These are phyloP conservation scores for Ceratocystis colombiana DNA, from an alignment of 2,329 filamentous ascomycete genomes.

Conservation along the genomic window DNA sequence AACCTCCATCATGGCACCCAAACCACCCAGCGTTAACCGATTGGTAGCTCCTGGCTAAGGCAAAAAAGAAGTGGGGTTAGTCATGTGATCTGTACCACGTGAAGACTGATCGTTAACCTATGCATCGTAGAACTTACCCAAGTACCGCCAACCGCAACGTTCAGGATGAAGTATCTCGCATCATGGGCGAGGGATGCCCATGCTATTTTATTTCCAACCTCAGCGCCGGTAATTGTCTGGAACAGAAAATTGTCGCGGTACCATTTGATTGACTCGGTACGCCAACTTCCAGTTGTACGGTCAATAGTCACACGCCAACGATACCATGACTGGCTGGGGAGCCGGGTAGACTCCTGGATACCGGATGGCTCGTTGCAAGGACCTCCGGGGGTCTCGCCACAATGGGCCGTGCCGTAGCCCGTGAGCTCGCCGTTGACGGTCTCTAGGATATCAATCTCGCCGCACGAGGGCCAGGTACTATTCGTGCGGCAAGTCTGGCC, in stretches of 20 bases:
- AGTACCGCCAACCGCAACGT: conserved; percentile 46
- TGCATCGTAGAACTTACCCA: conserved; percentile 36
- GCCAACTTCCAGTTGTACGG: conserved; percentile 39
- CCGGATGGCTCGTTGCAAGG: conserved; percentile 45
- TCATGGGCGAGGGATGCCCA: conserved; percentile 44
- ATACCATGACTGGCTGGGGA: conserved; percentile 39
- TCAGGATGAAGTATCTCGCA: conserved; percentile 44
- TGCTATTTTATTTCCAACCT: conserved; percentile 38
- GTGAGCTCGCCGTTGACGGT: conserved; percentile 41
- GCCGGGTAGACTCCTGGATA: conserved; percentile 31
- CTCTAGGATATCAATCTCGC: conserved; percentile 51
- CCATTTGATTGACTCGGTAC: conserved; percentile 44
- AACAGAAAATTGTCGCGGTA: conserved; percentile 39
- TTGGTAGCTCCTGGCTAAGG: conserved; percentile 42
- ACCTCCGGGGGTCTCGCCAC: conserved; percentile 38
- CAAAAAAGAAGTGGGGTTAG: conserved; percentile 17
- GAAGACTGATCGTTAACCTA: background rate
- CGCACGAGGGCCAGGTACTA: conserved; percentile 42
- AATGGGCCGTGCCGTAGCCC: conserved; percentile 45
- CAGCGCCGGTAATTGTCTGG: conserved; percentile 37
- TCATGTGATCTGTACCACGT: conserved; percentile 18
- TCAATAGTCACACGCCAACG: conserved; percentile 44
- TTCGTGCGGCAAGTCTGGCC: conserved; percentile 42
- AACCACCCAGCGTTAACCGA: conserved; percentile 37
- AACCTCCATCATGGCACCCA: conserved; percentile 28